Evolutionary conservation across 2,329 filamentous ascomycete species (phyloP).

Genomic region (Penicillium italicum): DNA sequence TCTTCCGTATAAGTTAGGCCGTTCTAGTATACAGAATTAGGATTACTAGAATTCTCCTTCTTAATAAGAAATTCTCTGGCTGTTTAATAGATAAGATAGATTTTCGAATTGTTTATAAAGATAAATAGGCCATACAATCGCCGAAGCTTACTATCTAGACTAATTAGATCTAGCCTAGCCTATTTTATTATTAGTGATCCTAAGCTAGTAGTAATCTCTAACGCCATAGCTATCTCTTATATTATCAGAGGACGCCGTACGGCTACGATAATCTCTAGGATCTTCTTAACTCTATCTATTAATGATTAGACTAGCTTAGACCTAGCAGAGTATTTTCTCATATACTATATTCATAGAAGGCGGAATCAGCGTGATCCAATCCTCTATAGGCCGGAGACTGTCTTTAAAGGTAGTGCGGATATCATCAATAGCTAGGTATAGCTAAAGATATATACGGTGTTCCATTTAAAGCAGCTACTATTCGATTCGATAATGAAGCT

Average conservation of each 20-base stretch:
- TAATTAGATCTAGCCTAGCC: background rate
- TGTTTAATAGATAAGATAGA: constrained; percentile 21
- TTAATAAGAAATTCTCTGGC: constrained; percentile 10
- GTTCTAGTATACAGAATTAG: background rate
- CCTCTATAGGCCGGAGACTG: too few relatives aligned
- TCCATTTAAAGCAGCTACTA: constrained; percentile 16
- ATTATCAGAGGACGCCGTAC: too few relatives aligned
- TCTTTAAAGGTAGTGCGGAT: constrained; percentile 3
- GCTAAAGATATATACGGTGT: constrained; percentile 22
- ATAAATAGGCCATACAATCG: constrained; percentile 16
- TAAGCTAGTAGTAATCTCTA: too few relatives aligned
- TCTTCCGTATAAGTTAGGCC: constrained; percentile 1
- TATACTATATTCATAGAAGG: too few relatives aligned
- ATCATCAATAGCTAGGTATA: constrained; percentile 17
- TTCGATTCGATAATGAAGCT: constrained; percentile 5
- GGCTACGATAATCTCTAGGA: too few relatives aligned
- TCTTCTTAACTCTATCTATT: too few relatives aligned
- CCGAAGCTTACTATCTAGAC: constrained; percentile 1
- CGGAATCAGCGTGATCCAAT: too few relatives aligned
- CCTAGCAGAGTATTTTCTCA: too few relatives aligned
- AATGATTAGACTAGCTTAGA: too few relatives aligned
- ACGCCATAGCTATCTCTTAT: too few relatives aligned
- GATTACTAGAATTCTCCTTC: background rate
- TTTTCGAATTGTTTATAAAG: constrained; percentile 13
- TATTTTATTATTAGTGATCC: too few relatives aligned